These are phyloP conservation scores for Forsythia viridissima DNA, from an alignment of 257 asterid genomes.

Conservation along the genomic window DNA sequence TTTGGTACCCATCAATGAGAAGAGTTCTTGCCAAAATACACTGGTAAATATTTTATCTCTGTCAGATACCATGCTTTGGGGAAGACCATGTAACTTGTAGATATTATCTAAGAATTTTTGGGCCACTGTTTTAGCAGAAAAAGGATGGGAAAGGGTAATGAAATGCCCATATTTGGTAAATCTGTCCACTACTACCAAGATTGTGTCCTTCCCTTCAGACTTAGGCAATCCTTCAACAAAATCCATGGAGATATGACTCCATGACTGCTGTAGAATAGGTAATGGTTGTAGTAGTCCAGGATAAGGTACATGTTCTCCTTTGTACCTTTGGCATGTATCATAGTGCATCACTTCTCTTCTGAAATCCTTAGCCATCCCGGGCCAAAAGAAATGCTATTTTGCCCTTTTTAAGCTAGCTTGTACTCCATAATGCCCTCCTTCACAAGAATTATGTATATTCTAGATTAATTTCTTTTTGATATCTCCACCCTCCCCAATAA, in stretches of 20 bases:
- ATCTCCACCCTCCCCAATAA: too few species aligned
- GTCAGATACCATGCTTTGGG: not conserved
- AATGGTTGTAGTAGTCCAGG: not conserved
- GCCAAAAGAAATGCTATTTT: not conserved
- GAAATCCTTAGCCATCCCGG: not conserved
- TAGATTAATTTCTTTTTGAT: not conserved
- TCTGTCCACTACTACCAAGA: too few species aligned
- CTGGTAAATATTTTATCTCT: not conserved
- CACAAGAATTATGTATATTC: too few species aligned
- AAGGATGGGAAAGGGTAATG: not conserved
- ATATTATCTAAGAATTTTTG: not conserved
- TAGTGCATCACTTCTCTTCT: accelerated
- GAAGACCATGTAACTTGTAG: not conserved
- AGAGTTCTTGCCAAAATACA: not conserved
- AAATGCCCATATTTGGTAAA: too few species aligned
- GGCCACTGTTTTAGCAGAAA: not conserved
- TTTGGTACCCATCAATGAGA: not conserved
- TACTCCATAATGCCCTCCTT: too few species aligned
- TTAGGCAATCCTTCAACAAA: not conserved
- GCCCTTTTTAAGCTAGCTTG: not conserved
- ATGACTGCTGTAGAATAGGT: not conserved
- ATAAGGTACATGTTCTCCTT: too few species aligned
- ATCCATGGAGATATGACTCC: not conserved
- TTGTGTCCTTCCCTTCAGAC: too few species aligned
- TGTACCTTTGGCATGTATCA: not conserved